A percentile compares a stretch with the other conserved stretches of the same genome.
Evolutionary conservation across 345 rosid genomes (phyloP).

Genomic region (Eucalyptus melliodora): DNA sequence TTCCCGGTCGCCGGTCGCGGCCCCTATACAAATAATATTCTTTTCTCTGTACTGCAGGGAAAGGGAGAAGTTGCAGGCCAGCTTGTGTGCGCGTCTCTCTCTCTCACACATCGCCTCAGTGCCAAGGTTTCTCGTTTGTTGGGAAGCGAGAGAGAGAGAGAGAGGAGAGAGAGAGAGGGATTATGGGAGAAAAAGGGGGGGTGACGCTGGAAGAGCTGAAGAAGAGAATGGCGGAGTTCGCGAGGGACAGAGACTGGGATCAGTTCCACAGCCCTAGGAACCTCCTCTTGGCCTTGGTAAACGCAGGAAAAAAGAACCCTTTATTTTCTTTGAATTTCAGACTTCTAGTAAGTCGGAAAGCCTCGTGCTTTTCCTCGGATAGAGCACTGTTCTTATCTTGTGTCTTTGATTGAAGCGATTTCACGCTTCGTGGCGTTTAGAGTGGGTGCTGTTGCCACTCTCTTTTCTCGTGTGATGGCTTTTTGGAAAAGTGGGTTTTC

Average conservation of each 20-base stretch:
- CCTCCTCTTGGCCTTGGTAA: constrained; percentile 81
- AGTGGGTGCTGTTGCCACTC: not conserved
- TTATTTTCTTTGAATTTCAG: not conserved
- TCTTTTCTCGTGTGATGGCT: not conserved
- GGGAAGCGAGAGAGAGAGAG: not conserved
- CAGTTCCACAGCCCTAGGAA: constrained; percentile 89
- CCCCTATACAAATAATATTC: not conserved
- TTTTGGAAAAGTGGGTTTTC: not conserved
- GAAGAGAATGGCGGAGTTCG: constrained; percentile 67
- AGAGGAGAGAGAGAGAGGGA: not conserved
- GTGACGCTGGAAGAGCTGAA: constrained; percentile 62
- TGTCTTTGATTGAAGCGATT: not conserved
- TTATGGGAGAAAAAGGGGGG: constrained; percentile 15
- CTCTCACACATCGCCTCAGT: not conserved
- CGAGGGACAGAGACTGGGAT: constrained; percentile 83
- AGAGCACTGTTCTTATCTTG: not conserved
- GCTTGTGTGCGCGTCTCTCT: not conserved
- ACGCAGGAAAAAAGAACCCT: not conserved
- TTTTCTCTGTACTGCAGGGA: not conserved
- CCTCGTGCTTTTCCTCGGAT: not conserved
- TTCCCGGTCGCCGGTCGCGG: not conserved
- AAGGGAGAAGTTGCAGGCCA: not conserved
- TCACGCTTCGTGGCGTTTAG: not conserved
- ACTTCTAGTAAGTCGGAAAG: not conserved
- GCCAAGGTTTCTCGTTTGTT: not conserved